Conservation (phyloP, 176 grass and related monocot species). For the Carex pumila region DNA sequence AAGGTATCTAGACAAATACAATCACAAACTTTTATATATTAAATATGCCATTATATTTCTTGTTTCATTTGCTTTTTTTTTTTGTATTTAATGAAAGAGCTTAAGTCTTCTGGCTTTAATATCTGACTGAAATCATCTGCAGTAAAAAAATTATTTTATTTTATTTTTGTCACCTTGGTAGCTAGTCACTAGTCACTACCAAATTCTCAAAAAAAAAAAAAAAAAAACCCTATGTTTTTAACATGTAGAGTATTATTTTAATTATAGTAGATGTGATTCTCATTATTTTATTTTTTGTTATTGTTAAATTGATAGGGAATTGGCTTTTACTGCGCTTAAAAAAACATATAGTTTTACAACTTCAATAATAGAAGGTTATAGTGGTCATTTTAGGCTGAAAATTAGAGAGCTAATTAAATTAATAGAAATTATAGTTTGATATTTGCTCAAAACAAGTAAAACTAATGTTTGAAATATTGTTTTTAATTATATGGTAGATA, state of each 20-base stretch:
- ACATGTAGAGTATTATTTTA: no score
- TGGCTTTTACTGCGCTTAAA: no score
- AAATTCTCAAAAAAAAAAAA: no score
- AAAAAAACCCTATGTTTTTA: no score
- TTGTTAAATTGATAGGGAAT: no score
- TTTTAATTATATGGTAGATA: neutral
- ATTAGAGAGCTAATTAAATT: neutral
- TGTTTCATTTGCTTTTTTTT: neutral
- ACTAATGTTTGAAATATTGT: neutral
- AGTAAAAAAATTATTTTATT: no score
- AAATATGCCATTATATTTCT: neutral
- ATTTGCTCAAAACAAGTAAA: neutral
- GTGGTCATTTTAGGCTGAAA: neutral
- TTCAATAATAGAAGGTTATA: neutral
- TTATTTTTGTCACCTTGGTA: no score
- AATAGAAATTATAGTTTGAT: neutral
- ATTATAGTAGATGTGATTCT: neutral
- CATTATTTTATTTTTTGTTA: neutral
- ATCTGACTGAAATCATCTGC: no score
- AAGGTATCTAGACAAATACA: neutral
- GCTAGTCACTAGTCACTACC: no score
- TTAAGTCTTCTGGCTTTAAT: no score
- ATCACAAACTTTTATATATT: neutral
- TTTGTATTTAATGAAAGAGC: no score
- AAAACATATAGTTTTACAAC: neutral